These are phyloP conservation scores for Andrographis paniculata DNA, from an alignment of 305 asterid species.

Conservation along the genomic window DNA sequence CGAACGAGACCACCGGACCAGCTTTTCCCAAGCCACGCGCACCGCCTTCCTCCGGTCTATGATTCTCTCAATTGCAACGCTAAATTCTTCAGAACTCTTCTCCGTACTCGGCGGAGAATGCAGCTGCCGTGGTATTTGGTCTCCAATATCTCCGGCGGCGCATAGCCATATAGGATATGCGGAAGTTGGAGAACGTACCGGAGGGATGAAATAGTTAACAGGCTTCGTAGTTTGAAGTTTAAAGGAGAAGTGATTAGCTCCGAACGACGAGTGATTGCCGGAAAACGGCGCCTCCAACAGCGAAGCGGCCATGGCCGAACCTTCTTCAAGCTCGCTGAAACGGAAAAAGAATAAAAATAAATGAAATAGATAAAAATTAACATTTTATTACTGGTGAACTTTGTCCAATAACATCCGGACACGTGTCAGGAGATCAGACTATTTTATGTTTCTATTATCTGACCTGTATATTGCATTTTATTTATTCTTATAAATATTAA, in stretches of 20 bases:
- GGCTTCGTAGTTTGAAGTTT: slow-evolving; percentile 22
- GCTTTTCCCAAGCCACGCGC: slow-evolving; percentile 81
- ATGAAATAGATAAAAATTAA: too few species aligned
- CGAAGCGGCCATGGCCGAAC: slow-evolving; percentile 29
- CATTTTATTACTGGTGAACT: too few species aligned
- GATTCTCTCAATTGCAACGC: too few species aligned
- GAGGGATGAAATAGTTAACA: slow-evolving; percentile 16
- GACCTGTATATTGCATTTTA: too few species aligned
- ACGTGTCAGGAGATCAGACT: too few species aligned
- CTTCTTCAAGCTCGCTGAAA: slow-evolving; percentile 10
- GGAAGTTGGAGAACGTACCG: slow-evolving; percentile 22
- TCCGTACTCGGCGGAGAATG: slow-evolving; percentile 9
- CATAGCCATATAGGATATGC: slow-evolving; percentile 19
- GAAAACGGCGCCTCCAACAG: slow-evolving; percentile 32
- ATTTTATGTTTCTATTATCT: too few species aligned
- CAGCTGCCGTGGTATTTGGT: too few species aligned
- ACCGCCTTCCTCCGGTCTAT: slow-evolving; percentile 68
- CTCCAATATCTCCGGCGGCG: slow-evolving; percentile 28
- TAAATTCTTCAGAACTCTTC: slow-evolving; percentile 21
- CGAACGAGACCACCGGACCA: slow-evolving; percentile 86
- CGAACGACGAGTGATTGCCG: slow-evolving; percentile 17
- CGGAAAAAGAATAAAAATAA: neutral
- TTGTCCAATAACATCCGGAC: too few species aligned
- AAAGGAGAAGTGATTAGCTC: slow-evolving; percentile 15
- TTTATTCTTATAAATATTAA: too few species aligned